Evolutionary conservation across 495 filamentous ascomycete species (phyloP), one percentile per base, ranked within the genome.

Genomic region (Tuber magnatum): DNA sequence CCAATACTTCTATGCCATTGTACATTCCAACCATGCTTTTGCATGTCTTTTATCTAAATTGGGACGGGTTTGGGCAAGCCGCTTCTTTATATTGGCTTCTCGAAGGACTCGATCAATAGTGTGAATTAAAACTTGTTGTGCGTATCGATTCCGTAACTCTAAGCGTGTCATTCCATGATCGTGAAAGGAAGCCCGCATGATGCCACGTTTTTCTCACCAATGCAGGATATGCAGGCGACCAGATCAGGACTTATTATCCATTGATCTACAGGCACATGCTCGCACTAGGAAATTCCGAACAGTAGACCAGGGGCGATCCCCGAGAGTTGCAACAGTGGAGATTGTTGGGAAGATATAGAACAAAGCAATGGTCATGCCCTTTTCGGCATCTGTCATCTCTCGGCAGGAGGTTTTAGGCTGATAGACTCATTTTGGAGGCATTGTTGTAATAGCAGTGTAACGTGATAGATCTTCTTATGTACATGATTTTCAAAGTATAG

Each of bases 141-240:
- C 71, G 6, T 69, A 43, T 9, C 14, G 28, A 39, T 78, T 20
- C 28, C 16, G 38, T 75, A 78, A 38, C n/a, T 75, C 73, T 61
- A 18, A 32, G 2, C 32, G 46, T 1, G 72, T 74, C 0, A 77
- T 74, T 4, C 22, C 69, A 14, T 28, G 32, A 71, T 74, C 71
- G 10, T 20, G 48, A 1, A 10, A 5, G n/a, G 72, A 40, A 68
- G 51, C 44, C 1, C 24, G 39, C 32, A 77, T 39, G 0, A 74
- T 22, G 16, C 35, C 44, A 5, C 32, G 16, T 38, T 71, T 74
- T 24, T 44, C 46, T 51, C 41, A 10, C 9, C 46, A 10, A 14
- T 61, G 68, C 8, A 77, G 48, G 3, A 65, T 35, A 10, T 73
- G 20, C 7, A 61, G 75, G 16, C 71, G 40, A 12, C 71, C 71